Evolutionary conservation across 176 grass and related monocot species (phyloP).

Genomic region (Otatea glauca): DNA sequence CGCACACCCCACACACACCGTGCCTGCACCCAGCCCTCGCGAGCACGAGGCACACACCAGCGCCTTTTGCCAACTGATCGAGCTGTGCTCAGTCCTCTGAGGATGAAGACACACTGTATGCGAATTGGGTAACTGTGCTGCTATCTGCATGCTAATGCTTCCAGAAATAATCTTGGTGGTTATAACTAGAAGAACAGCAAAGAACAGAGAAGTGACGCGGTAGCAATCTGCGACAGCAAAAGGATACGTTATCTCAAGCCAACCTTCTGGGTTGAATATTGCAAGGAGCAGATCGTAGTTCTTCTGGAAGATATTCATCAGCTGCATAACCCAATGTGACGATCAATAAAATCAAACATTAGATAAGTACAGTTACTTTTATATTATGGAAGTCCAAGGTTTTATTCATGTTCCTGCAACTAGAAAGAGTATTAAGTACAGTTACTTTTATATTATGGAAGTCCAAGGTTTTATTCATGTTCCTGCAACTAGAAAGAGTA

Average conservation of each 20-base stretch:
- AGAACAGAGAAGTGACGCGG: not conserved
- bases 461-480: not conserved
- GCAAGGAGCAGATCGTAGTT: conserved; percentile 83
- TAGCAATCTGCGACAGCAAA: not conserved
- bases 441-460: not conserved
- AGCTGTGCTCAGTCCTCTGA: no score
- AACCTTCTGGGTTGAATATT: conserved; percentile 94
- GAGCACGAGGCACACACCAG: no score
- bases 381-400: not conserved
- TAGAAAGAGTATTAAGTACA: not conserved
- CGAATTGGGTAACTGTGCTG: not conserved
- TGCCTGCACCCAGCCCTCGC: no score
- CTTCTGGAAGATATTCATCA: conserved; percentile 89
- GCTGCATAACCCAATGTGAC: conserved; percentile 38
- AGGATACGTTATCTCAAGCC: conserved; percentile 99
- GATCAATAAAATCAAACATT: not conserved
- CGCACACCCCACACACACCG: no score
- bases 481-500: not conserved
- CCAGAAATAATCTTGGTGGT: not conserved
- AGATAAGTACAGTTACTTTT: not conserved
- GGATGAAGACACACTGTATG: not conserved
- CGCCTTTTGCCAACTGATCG: no score
- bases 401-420: not conserved
- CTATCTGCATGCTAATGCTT: no score
- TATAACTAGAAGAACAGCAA: not conserved